These are phyloP conservation scores for Trichoderma guizhouense DNA, from an alignment of 2,329 filamentous ascomycete species.

Conservation along the genomic window DNA sequence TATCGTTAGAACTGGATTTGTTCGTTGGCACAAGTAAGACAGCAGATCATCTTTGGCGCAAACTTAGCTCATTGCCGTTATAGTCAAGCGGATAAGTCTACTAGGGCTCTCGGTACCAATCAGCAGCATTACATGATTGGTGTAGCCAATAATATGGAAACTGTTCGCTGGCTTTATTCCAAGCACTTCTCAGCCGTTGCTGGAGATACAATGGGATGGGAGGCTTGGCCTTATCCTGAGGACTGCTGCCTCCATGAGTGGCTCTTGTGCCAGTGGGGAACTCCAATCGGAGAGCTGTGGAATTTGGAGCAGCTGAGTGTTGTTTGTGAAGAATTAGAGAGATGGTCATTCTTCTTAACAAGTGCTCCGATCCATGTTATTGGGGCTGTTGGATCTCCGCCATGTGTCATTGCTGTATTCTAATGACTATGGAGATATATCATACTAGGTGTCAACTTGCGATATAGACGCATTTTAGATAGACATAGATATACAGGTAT, in stretches of 20 bases:
- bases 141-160: neutral
- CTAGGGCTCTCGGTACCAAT: neutral
- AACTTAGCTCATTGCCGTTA: neutral
- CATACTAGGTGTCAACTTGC: neutral
- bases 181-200: neutral
- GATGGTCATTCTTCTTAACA: neutral
- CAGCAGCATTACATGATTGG: neutral
- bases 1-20: neutral
- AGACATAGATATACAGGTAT: neutral
- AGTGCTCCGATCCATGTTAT: neutral
- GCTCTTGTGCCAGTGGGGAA: neutral
- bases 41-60: neutral
- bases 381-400: neutral
- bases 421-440: neutral
- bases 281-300: neutral
- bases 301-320: neutral
- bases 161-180: neutral
- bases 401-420: neutral
- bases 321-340: neutral
- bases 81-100: neutral
- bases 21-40: neutral
- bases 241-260: neutral
- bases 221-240: neutral
- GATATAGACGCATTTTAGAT: neutral
- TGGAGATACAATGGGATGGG: neutral